phyloP scores from a whole-genome alignment of 768 basidiomycete genomes.

The Pisolithus sp. region DNA sequence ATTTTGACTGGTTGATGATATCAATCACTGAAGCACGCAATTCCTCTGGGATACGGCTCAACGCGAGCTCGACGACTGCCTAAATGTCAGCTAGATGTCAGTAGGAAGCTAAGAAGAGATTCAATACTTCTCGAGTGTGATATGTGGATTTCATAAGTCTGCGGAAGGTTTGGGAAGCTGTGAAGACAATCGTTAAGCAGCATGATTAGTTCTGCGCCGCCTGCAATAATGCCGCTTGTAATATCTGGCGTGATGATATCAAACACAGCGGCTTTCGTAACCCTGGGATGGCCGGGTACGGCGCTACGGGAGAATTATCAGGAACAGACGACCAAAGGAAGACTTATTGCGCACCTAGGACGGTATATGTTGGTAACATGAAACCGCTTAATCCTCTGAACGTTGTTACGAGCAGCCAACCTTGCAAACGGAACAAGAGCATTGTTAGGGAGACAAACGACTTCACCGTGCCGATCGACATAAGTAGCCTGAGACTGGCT shows the following conservation, averaged over 20 bases:
- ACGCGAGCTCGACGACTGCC: constrained; percentile 59
- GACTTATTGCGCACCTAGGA: constrained; percentile 43
- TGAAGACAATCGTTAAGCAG: constrained; percentile 62
- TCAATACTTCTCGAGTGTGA: constrained; percentile 70
- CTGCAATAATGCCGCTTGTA: constrained; percentile 54
- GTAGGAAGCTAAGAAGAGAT: not conserved
- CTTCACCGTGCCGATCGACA: constrained; percentile 75
- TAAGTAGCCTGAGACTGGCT: constrained; percentile 63
- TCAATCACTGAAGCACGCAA: constrained; percentile 54
- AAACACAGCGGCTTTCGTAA: constrained; percentile 68
- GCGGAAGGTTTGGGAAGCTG: constrained; percentile 62
- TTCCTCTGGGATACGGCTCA: constrained; percentile 55
- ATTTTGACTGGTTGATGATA: constrained; percentile 60
- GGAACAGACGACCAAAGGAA: not conserved
- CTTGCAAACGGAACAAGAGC: constrained; percentile 75
- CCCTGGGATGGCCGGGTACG: constrained; percentile 67
- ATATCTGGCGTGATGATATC: constrained; percentile 80
- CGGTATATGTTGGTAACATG: constrained; percentile 70
- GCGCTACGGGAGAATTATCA: constrained; percentile 31
- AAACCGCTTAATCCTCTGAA: constrained; percentile 75
- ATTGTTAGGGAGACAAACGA: constrained; percentile 68
- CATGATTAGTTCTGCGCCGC: constrained; percentile 68
- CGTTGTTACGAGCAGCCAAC: constrained; percentile 61
- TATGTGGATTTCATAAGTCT: constrained; percentile 68
- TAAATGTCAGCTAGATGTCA: not conserved